phyloP scores from a whole-genome alignment of 495 filamentous ascomycete genomes.

The Beverwykella pulmonaria region DNA sequence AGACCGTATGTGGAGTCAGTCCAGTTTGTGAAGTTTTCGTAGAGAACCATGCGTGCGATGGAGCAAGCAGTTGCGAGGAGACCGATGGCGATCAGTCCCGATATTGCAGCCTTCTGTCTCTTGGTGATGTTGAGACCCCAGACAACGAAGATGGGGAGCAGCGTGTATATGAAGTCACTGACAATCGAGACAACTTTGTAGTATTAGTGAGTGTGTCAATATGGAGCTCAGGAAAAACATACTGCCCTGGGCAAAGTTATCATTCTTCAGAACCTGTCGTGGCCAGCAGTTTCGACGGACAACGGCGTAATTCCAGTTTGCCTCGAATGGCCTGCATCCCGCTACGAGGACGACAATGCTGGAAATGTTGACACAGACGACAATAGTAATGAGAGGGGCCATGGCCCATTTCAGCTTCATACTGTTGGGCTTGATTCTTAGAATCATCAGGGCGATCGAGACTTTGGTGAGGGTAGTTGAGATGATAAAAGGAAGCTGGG shows the following conservation, averaged over 20 bases:
- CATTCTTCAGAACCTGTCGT: slow-evolving; percentile 2
- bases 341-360: slow-evolving; percentile 8
- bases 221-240: background rate
- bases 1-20: slow-evolving; percentile 11
- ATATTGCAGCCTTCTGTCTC: slow-evolving; percentile 13
- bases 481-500: slow-evolving; percentile 21
- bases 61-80: slow-evolving; percentile 17
- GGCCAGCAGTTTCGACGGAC: slow-evolving; percentile 2
- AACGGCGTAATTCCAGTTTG: slow-evolving; percentile 10
- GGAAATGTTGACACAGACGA: slow-evolving; percentile 1
- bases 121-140: slow-evolving; percentile 11
- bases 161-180: slow-evolving; percentile 10
- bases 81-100: background rate
- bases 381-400: slow-evolving; percentile 6
- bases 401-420: slow-evolving; percentile 12
- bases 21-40: slow-evolving; percentile 7
- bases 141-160: slow-evolving; percentile 12
- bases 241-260: slow-evolving; percentile 9
- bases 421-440: slow-evolving; percentile 11
- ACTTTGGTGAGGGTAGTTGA: slow-evolving; percentile 18
- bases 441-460: slow-evolving; percentile 15
- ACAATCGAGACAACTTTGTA: slow-evolving; percentile 6
- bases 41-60: slow-evolving; percentile 10
- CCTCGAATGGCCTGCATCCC: slow-evolving; percentile 12
- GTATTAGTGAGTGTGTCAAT: background rate